These are phyloP conservation scores for Fusarium papillatum DNA, from an alignment of 2,329 filamentous ascomycete species.

Conservation along the genomic window DNA sequence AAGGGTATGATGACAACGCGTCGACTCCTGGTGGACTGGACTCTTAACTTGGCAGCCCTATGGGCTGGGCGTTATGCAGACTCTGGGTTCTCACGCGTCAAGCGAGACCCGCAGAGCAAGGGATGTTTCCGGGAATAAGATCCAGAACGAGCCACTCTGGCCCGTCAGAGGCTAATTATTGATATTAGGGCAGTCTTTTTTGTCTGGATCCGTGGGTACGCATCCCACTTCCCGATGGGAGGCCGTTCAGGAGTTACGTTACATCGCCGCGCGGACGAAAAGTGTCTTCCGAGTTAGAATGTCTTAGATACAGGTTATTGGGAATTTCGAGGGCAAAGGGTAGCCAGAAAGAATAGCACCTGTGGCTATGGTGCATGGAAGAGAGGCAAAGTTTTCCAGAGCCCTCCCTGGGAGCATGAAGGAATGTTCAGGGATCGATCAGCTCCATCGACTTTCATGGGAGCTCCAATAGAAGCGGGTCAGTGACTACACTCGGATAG, in stretches of 20 bases:
- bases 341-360: not conserved
- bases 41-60: not conserved
- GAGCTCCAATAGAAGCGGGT: not conserved
- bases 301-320: not conserved
- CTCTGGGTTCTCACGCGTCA: not conserved
- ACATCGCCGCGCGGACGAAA: not conserved
- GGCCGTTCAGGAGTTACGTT: not conserved
- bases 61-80: not conserved
- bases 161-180: not conserved
- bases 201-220: not conserved
- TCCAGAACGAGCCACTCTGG: not conserved
- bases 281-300: not conserved
- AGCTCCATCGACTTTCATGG: not conserved
- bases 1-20: not conserved
- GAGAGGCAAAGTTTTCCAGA: not conserved
- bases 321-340: not conserved
- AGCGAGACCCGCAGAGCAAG: not conserved
- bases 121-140: not conserved
- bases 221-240: not conserved
- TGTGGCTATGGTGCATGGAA: not conserved
- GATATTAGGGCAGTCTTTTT: not conserved
- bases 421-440: not conserved
- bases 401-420: not conserved
- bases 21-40: not conserved
- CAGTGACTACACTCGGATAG: not conserved